Percentiles rank a stretch among this genome's conserved stretches.
These are phyloP conservation scores for Penicillium sp. DNA, from an alignment of 2,329 filamentous ascomycete genomes.

Conservation along the genomic window DNA sequence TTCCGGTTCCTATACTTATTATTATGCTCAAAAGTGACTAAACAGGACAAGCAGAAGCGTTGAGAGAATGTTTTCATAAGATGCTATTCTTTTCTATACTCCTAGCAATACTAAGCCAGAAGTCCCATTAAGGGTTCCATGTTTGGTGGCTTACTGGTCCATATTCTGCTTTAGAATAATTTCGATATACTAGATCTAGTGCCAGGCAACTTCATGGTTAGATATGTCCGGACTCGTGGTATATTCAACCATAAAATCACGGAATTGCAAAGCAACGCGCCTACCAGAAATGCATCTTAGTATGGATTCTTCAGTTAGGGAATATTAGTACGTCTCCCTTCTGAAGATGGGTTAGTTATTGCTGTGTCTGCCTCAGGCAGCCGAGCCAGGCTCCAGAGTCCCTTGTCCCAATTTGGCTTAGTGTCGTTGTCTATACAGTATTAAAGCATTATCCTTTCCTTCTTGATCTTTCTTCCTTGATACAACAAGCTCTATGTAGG, in stretches of 20 bases:
- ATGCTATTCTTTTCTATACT: too few relatives aligned
- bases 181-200: too few relatives aligned
- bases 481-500: neutral
- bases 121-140: too few relatives aligned
- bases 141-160: too few relatives aligned
- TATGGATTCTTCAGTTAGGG: neutral
- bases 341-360: neutral
- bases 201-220: too few relatives aligned
- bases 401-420: neutral
- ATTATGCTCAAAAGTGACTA: too few relatives aligned
- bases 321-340: neutral
- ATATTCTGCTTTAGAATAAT: too few relatives aligned
- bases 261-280: neutral
- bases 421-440: neutral
- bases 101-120: too few relatives aligned
- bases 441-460: conserved; percentile 3
- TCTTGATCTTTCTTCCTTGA: neutral
- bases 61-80: too few relatives aligned
- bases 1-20: too few relatives aligned
- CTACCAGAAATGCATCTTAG: neutral
- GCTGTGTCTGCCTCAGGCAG: neutral
- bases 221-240: too few relatives aligned
- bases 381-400: neutral
- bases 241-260: neutral
- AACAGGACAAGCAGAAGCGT: too few relatives aligned